phyloP scores from a whole-genome alignment of 2,329 filamentous ascomycete genomes.

The Acephala macrosclerotiorum region DNA sequence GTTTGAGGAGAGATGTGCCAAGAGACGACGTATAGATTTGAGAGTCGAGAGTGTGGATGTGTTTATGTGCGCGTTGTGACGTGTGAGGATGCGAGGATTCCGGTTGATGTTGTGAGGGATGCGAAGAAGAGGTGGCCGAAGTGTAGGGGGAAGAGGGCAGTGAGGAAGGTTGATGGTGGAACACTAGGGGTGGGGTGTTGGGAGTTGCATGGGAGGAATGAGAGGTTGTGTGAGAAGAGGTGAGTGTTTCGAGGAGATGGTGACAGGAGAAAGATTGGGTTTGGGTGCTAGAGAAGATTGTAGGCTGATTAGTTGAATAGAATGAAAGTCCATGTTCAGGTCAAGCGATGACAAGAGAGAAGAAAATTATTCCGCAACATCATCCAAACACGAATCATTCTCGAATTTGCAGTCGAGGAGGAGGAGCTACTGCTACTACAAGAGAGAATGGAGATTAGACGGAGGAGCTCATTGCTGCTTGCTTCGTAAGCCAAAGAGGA shows the following conservation, averaged over 20 bases:
- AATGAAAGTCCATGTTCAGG: slow-evolving; percentile 12
- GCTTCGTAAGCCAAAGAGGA: too few relatives aligned
- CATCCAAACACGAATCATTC: background rate
- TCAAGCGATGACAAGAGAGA: slow-evolving; percentile 2
- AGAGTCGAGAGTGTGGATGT: background rate
- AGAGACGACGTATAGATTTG: background rate
- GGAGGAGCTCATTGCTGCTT: too few relatives aligned
- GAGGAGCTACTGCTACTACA: too few relatives aligned
- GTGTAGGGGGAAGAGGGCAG: background rate
- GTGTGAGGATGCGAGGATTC: background rate
- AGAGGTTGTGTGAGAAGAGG: slow-evolving; percentile 5
- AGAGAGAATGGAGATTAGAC: too few relatives aligned
- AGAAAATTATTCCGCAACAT: background rate
- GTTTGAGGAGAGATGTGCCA: background rate
- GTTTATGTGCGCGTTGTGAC: slow-evolving; percentile 2
- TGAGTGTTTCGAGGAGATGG: background rate
- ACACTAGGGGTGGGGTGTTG: background rate
- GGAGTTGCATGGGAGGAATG: background rate
- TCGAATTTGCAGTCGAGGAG: too few relatives aligned
- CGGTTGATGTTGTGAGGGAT: background rate
- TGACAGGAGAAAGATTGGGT: background rate
- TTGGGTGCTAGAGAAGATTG: background rate
- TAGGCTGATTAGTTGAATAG: slow-evolving; percentile 2
- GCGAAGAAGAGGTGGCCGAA: slow-evolving; percentile 5
- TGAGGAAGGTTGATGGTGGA: slow-evolving; percentile 3